Evolutionary conservation across 306 rosid genomes (phyloP), one percentile per base, ranked within the genome.

Genomic region (Ochetophila trinervis): DNA sequence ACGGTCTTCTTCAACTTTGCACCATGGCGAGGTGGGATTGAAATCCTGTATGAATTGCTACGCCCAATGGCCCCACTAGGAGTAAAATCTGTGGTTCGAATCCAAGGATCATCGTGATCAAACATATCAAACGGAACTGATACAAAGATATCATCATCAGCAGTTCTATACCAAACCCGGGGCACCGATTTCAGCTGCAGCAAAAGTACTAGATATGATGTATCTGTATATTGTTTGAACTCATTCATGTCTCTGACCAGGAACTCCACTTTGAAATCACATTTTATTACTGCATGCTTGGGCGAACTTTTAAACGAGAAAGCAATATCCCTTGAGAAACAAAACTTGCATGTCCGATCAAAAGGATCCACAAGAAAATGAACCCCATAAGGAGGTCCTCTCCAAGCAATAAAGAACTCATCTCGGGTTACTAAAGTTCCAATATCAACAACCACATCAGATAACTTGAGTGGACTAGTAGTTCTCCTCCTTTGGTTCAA

Each of bases 81-180:
- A n/a, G n/a, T n/a, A n/a, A n/a, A n/a, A n/a, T n/a, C n/a, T n/a
- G n/a, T n/a, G n/a, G n/a, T n/a, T n/a, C n/a, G n/a, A n/a, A n/a
- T n/a, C n/a, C n/a, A n/a, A n/a, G n/a, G n/a, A n/a, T 91, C 97
- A 70, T 88, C 95, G 22, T 91, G 92, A 65, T 91, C 97, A 73
- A 91, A 61, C 70, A 86, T 63, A 77, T 88, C 85, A 76, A 67
- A 86, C 14, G 89, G 64, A 54, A 82, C 92, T 18, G 71, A 53
- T 42, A 74, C 80, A 44, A 70, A 80, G 57, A 91, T 84, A 67
- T 88, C 95, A 65, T 91, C 97, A 71, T 84, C 89, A 14, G 95
- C 97, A 35, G 89, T n/a, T n/a, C n/a, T n/a, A n/a, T n/a, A n/a
- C n/a, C n/a, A n/a, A n/a, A n/a, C n/a, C n/a, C n/a, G n/a, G n/a